phyloP scores from a whole-genome alignment of 2,329 filamentous ascomycete genomes.

The Pyrenophora graminea region DNA sequence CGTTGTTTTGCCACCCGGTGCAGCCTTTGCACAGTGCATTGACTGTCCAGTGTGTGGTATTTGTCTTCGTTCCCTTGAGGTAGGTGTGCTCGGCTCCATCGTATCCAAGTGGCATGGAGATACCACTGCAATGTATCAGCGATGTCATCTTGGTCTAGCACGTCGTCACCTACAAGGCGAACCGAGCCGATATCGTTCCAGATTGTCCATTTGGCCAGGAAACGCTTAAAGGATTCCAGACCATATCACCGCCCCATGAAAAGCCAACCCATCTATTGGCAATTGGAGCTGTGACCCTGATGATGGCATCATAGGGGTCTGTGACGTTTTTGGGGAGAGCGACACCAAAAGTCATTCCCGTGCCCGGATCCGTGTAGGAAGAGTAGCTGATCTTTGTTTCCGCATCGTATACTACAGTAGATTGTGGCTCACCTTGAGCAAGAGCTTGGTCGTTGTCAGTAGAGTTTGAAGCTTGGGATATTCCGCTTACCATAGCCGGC shows the following conservation, averaged over 20 bases:
- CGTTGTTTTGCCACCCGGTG: constrained; percentile 36
- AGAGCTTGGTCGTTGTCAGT: constrained; percentile 24
- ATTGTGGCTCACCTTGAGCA: constrained; percentile 37
- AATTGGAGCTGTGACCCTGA: constrained; percentile 35
- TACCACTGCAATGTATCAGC: constrained; percentile 31
- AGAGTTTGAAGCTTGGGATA: neutral
- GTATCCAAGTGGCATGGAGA: constrained; percentile 32
- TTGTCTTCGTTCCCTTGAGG: constrained; percentile 37
- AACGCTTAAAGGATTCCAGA: constrained; percentile 41
- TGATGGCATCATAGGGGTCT: constrained; percentile 40
- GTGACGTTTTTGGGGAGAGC: constrained; percentile 35
- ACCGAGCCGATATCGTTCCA: constrained; percentile 34
- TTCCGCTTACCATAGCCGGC: constrained; percentile 27
- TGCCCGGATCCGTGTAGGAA: constrained; percentile 34
- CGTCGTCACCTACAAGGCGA: constrained; percentile 33
- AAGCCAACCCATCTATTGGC: constrained; percentile 37
- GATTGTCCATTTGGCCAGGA: constrained; percentile 37
- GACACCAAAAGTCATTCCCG: constrained; percentile 37
- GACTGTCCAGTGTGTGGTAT: constrained; percentile 41
- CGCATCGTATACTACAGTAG: constrained; percentile 37
- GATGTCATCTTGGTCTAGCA: neutral
- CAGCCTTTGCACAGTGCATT: constrained; percentile 38
- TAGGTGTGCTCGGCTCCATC: constrained; percentile 34
- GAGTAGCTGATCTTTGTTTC: constrained; percentile 40
- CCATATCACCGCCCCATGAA: constrained; percentile 41